These are phyloP conservation scores for Metschnikowia matae DNA, from an alignment of 805 yeast genomes.

Conservation along the genomic window DNA sequence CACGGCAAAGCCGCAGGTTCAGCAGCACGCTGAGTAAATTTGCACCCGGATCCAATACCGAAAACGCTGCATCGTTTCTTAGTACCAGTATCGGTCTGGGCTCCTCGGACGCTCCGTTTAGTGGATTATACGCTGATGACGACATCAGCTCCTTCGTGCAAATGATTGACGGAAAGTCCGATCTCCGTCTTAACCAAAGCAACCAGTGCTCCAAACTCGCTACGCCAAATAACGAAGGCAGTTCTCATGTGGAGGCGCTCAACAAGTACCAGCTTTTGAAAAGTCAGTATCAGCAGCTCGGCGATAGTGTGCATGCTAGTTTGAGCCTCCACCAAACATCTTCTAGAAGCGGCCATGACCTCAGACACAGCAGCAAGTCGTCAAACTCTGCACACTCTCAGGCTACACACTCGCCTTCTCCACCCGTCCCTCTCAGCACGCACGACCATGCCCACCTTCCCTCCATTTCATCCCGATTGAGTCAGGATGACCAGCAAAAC, in stretches of 20 bases:
- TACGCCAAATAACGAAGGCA: slow-evolving; percentile 17
- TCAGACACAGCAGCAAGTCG: slow-evolving; percentile 6
- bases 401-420: slow-evolving; percentile 12
- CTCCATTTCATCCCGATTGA: slow-evolving; percentile 31
- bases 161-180: slow-evolving; percentile 63
- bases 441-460: slow-evolving; percentile 29
- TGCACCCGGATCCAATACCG: slow-evolving; percentile 19
- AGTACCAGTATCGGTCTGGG: slow-evolving; percentile 38
- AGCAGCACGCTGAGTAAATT: slow-evolving; percentile 25
- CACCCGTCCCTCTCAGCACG: slow-evolving; percentile 21
- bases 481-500: slow-evolving; percentile 13
- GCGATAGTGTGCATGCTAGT: slow-evolving; percentile 55
- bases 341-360: slow-evolving; percentile 6
- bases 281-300: slow-evolving; percentile 49
- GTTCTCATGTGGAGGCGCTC: slow-evolving; percentile 42
- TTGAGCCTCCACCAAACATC: slow-evolving; percentile 28
- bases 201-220: slow-evolving; percentile 14
- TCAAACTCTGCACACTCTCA: slow-evolving; percentile 14
- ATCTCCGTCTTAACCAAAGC: slow-evolving; percentile 36
- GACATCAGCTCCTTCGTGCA: slow-evolving; percentile 68
- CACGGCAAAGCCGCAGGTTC: slow-evolving; percentile 52
- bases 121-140: slow-evolving; percentile 48
- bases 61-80: slow-evolving; percentile 19
- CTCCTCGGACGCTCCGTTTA: slow-evolving; percentile 30
- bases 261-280: slow-evolving; percentile 49